Conservation (phyloP, 495 filamentous ascomycete species). For the Tricharina praecox region DNA sequence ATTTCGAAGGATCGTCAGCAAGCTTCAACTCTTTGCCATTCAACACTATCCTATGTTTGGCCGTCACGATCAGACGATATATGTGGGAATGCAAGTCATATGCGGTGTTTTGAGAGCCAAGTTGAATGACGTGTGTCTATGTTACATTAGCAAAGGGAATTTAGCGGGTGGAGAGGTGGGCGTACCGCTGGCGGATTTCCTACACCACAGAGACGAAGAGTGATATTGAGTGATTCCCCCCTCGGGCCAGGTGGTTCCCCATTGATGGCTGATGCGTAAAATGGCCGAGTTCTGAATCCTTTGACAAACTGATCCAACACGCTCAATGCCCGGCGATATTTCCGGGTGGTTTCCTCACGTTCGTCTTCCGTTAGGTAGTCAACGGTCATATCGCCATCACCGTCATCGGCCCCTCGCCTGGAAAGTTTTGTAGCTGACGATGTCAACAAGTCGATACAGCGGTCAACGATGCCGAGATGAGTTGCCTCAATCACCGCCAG, state of each 20-base stretch:
- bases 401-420: conserved; percentile 26
- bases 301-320: conserved; percentile 42
- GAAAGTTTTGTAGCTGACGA: conserved; percentile 36
- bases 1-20: conserved; percentile 18
- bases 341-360: conserved; percentile 14
- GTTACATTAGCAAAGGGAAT: too few species aligned
- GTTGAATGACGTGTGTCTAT: conserved; percentile 22
- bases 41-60: conserved; percentile 11
- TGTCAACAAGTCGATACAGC: conserved; percentile 60
- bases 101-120: conserved; percentile 23
- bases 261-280: conserved; percentile 28
- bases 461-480: conserved; percentile 61
- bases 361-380: conserved; percentile 18
- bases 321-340: conserved; percentile 24
- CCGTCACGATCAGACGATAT: conserved; percentile 8
- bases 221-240: background rate
- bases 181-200: background rate
- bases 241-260: background rate
- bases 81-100: conserved; percentile 21
- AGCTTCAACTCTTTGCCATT: conserved; percentile 21
- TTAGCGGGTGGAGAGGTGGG: too few species aligned
- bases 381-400: conserved; percentile 29
- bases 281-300: conserved; percentile 36
- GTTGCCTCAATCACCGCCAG: conserved; percentile 41
- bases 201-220: background rate